Evolutionary conservation across 352 stramenopile genomes (phyloP).

Genomic region (Globisporangium yorkense): DNA sequence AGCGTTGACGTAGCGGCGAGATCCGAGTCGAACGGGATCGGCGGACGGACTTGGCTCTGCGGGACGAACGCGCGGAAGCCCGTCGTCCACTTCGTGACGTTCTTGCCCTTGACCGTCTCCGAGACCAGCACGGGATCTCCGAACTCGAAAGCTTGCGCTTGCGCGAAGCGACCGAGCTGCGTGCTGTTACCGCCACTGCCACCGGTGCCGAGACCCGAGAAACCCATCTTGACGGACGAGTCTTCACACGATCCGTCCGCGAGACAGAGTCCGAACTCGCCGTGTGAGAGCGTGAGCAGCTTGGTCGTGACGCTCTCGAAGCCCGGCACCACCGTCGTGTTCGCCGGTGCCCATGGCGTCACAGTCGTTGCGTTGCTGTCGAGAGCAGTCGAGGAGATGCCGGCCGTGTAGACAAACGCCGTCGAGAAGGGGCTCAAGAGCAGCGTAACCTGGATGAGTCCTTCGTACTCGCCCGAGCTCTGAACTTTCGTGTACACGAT

Average conservation of each 20-base stretch:
- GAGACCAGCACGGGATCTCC: conserved; percentile 1
- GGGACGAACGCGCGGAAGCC: conserved; percentile 16
- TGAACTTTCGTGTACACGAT: conserved; percentile 2
- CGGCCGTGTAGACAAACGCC: background rate
- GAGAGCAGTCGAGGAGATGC: conserved; percentile 8
- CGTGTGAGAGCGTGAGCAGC: conserved; percentile 9
- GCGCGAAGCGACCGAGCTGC: conserved; percentile 8
- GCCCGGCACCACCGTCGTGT: background rate
- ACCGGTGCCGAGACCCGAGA: conserved; percentile 11
- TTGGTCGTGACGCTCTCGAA: conserved; percentile 8
- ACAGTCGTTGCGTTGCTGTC: background rate
- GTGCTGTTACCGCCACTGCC: background rate
- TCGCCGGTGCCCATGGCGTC: background rate
- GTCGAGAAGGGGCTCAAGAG: background rate
- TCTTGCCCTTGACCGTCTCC: background rate
- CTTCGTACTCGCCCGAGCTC: conserved; percentile 9
- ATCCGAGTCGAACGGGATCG: conserved; percentile 9
- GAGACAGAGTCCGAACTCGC: conserved; percentile 20
- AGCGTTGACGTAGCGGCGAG: background rate
- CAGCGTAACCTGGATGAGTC: conserved; percentile 15
- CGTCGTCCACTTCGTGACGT: conserved; percentile 8
- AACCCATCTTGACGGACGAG: conserved; percentile 14
- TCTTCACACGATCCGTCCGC: conserved; percentile 1
- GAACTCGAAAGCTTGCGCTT: conserved; percentile 14
- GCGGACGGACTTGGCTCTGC: conserved; percentile 10